Base-by-base conservation (phyloP, 768 basidiomycete species). In the Sistotremastrum niveocremeum region DNA sequence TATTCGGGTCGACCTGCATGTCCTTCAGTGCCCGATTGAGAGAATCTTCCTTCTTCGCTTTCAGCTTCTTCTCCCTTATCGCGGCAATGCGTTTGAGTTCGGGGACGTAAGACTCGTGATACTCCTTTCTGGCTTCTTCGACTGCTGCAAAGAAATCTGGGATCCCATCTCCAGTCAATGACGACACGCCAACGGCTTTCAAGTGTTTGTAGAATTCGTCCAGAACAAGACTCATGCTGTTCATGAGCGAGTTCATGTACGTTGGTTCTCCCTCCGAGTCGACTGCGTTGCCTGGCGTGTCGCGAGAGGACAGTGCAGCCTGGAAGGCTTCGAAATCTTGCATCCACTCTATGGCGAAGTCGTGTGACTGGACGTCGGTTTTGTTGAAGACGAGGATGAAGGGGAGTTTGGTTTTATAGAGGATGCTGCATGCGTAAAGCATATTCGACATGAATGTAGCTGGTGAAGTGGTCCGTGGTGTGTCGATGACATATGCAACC, bases 401-500 rank as follows among this genome's bases (percentile, higher is more conserved):
- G 1, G 95, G 95, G 1, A 98, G 70, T 52, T 91, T 89, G 5
- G 93, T 98, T 66, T 99, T 99, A 70, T 99, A 99, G 10, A 99
- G 68, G 53, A 99, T 98, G 51, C 90, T 90, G 72, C 95, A 99
- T 2, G 95, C 95, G 57, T 98, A 99, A 38, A 99, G 73, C 95
- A 99, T 99, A 64, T 99, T 99, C 12, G 83, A 87, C 95, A 98
- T 99, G 64, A 99, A 99, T 3, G 95, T 99, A 10, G 94, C 90
- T 0, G 95, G 95, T 0, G 88, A 80, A 0, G 84, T 83, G 12
- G 89, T 90, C 51, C 95, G 73, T 20, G 95, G 95, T 3, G 95
- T 99, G 62, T 99, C 95, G 54, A 99, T 89, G 50, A 99, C 76
- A 58, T 98, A 99, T 10, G 95, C 95, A 34, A 99, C 80, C 34